phyloP scores from a whole-genome alignment of 805 yeast genomes.

The Saccharomycopsis fermentans region DNA sequence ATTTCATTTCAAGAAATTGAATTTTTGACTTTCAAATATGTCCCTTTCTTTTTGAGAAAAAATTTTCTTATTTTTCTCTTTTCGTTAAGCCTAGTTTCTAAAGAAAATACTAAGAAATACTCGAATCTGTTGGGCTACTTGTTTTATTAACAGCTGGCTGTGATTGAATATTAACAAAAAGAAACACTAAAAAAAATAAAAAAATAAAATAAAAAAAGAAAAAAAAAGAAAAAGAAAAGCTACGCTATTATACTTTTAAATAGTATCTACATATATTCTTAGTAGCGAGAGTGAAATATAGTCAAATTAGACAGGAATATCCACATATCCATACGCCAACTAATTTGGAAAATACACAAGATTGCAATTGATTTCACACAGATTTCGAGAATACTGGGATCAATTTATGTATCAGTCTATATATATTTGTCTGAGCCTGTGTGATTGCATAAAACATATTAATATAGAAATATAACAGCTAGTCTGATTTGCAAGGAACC shows the following conservation, averaged over 20 bases:
- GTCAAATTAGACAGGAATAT: no score
- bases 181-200: background rate
- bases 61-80: background rate
- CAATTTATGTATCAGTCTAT: background rate
- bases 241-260: background rate
- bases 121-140: background rate
- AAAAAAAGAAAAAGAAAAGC: background rate
- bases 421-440: background rate
- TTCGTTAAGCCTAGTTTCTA: background rate
- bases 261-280: no score
- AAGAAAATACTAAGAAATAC: background rate
- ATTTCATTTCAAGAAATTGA: no score
- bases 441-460: background rate
- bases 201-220: background rate
- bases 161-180: background rate
- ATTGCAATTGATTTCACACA: no score
- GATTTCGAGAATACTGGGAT: no score
- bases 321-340: no score
- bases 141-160: background rate
- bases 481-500: no score
- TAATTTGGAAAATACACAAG: no score
- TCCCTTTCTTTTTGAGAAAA: background rate
- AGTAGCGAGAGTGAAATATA: no score
- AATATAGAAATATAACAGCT: background rate
- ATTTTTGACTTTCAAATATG: no score